Conservation (phyloP, 139 green algal species). For the Coelastrella sp. region DNA sequence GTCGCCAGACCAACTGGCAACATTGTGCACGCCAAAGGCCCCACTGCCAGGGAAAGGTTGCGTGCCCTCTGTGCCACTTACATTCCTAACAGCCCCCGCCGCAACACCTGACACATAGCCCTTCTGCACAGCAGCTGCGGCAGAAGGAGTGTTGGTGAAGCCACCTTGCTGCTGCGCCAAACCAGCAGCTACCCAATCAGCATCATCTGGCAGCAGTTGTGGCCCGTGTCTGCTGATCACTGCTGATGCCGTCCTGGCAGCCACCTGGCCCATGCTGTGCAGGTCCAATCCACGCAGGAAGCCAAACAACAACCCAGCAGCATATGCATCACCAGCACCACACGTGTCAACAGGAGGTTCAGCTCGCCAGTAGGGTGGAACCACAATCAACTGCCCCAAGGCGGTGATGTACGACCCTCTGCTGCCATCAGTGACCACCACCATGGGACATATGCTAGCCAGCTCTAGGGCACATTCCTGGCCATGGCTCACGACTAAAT, state of each 20-base stretch:
- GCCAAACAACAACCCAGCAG: slow-evolving; percentile 76
- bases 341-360: slow-evolving; percentile 89
- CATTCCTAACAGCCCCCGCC: background rate
- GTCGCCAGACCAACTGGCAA: background rate
- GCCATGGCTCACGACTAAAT: slow-evolving; percentile 1
- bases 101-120: background rate
- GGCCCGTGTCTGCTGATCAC: slow-evolving; percentile 80
- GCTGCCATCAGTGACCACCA: slow-evolving; percentile 89
- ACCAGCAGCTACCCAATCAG: slow-evolving; percentile 57
- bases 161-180: background rate
- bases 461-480: slow-evolving; percentile 69
- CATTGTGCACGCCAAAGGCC: background rate
- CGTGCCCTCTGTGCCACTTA: background rate
- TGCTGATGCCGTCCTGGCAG: slow-evolving; percentile 65
- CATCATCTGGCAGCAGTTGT: slow-evolving; percentile 70
- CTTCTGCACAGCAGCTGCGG: background rate
- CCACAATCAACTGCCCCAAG: slow-evolving; percentile 58
- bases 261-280: slow-evolving; percentile 71
- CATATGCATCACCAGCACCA: slow-evolving; percentile 86
- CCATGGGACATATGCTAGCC: slow-evolving; percentile 67
- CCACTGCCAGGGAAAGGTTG: background rate
- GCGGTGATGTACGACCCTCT: slow-evolving; percentile 55
- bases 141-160: background rate
- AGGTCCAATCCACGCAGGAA: slow-evolving; percentile 69
- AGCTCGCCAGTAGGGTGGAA: slow-evolving; percentile 77